Percentiles rank a stretch among this genome's conserved stretches.
Conservation (phyloP, 2,329 filamentous ascomycete genomes). For the Alternaria sp. region DNA sequence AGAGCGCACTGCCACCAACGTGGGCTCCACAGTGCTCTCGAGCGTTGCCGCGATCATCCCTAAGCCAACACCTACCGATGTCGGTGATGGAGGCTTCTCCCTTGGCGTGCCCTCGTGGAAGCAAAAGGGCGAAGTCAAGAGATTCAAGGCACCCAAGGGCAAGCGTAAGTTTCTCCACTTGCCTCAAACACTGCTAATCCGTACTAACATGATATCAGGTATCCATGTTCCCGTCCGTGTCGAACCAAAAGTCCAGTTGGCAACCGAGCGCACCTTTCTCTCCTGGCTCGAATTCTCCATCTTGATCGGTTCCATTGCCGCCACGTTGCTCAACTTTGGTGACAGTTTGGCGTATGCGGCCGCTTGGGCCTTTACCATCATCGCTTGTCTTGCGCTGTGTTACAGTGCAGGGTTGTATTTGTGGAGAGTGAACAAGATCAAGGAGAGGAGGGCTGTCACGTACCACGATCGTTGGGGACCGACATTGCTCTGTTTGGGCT, state of each 20-base stretch:
- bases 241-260: constrained; percentile 97
- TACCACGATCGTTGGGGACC: constrained; percentile 94
- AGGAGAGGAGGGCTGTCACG: constrained; percentile 80
- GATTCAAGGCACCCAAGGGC: constrained; percentile 76
- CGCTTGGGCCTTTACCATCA: constrained; percentile 79
- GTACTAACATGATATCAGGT: constrained; percentile 55
- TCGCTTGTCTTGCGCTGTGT: constrained; percentile 78
- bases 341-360: constrained; percentile 48
- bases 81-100: constrained; percentile 52
- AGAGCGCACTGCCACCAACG: constrained; percentile 60
- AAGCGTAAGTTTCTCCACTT: constrained; percentile 60
- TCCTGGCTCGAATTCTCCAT: constrained; percentile 98
- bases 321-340: constrained; percentile 54
- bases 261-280: constrained; percentile 93
- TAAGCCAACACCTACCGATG: constrained; percentile 55
- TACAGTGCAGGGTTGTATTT: constrained; percentile 88
- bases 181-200: not conserved
- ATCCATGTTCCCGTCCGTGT: constrained; percentile 96
- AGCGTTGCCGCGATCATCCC: constrained; percentile 46
- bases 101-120: constrained; percentile 57
- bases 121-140: constrained; percentile 53
- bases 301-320: constrained; percentile 72
- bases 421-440: constrained; percentile 86
- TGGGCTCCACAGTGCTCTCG: constrained; percentile 47
- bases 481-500: constrained; percentile 73